Conservation (phyloP, 306 rosid species). For the Pterocarpus macrocarpus region DNA sequence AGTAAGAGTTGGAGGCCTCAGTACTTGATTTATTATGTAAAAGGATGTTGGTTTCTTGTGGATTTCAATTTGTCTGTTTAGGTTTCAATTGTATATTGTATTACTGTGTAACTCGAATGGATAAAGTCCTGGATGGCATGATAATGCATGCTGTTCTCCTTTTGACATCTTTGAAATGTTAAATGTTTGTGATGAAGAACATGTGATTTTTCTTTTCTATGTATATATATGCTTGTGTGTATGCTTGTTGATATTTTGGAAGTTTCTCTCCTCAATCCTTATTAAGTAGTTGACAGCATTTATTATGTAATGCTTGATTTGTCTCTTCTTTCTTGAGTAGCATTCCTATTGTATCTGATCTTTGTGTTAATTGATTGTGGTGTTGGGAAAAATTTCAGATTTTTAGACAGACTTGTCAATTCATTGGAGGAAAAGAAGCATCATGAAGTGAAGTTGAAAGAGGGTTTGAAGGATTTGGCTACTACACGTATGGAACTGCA, state of each 20-base stretch:
- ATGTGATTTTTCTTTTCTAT: not conserved
- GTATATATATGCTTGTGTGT: not conserved
- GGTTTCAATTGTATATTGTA: conserved; percentile 7
- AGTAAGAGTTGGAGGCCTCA: conserved; percentile 25
- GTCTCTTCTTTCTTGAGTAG: conserved; percentile 28
- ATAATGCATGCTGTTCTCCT: not conserved
- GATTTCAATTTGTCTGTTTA: conserved; percentile 25
- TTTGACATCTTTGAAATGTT: not conserved
- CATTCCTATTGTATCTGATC: conserved; percentile 7
- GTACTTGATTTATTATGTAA: conserved; percentile 7
- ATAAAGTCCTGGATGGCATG: conserved; percentile 1
- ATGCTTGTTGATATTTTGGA: conserved; percentile 21
- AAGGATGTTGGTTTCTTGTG: not conserved
- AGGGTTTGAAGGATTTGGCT: conserved; percentile 84
- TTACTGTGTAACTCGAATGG: not conserved
- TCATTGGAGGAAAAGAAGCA: conserved; percentile 91
- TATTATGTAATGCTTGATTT: not conserved
- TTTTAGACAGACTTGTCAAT: conserved; percentile 81
- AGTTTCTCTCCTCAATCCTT: conserved; percentile 1
- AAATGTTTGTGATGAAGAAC: conserved; percentile 7
- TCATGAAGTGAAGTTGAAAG: conserved; percentile 88
- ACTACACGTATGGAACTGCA: conserved; percentile 90
- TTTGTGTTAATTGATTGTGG: conserved; percentile 22
- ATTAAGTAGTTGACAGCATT: not conserved
- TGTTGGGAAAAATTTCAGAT: conserved; percentile 66